Conservation (phyloP, 2,329 filamentous ascomycete species). For the Aspergillus awamori region DNA sequence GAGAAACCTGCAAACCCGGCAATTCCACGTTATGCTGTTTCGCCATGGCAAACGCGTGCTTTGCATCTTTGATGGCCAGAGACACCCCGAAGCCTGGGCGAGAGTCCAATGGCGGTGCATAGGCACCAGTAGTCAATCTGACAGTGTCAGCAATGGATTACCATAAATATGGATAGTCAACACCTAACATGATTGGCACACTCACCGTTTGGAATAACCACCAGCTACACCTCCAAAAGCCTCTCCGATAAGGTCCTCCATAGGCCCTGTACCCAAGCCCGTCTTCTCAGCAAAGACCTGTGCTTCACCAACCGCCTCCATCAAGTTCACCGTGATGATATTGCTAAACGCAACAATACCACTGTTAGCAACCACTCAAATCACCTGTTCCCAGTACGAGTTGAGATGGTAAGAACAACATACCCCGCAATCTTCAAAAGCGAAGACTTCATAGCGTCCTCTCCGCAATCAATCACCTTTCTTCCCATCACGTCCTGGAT, state of each 20-base stretch:
- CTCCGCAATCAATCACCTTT: conserved; percentile 48
- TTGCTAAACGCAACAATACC: conserved; percentile 32
- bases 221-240: conserved; percentile 49
- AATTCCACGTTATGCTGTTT: conserved; percentile 35
- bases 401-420: conserved; percentile 12
- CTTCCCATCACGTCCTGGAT: conserved; percentile 50
- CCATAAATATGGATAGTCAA: no score
- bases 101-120: conserved; percentile 41
- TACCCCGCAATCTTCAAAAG: conserved; percentile 51
- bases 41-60: conserved; percentile 39
- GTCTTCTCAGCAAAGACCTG: conserved; percentile 53
- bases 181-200: neutral
- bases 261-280: conserved; percentile 44
- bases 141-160: neutral
- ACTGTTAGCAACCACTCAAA: neutral
- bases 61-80: conserved; percentile 43
- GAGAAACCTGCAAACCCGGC: conserved; percentile 39
- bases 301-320: conserved; percentile 51
- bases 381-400: neutral
- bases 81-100: conserved; percentile 43
- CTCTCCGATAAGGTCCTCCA: conserved; percentile 48
- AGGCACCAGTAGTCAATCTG: conserved; percentile 48
- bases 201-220: conserved; percentile 46
- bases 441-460: conserved; percentile 46
- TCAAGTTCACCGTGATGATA: conserved; percentile 47